phyloP scores from a whole-genome alignment of 257 asterid genomes.

The Anisodus tanguticus region DNA sequence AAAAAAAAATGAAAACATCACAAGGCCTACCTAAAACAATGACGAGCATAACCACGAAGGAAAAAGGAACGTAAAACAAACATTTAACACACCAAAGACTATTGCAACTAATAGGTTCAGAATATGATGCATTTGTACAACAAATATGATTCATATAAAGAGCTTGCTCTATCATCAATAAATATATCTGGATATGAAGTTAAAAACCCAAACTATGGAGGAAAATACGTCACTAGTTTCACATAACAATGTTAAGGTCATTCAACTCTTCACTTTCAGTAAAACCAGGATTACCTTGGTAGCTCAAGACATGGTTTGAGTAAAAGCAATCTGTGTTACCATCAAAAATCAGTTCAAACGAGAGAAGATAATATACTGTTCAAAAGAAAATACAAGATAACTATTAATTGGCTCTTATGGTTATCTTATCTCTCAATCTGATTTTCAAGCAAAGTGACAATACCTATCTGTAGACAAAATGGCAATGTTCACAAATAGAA shows the following conservation, averaged over 20 bases:
- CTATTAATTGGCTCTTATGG: not conserved
- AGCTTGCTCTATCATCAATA: not conserved
- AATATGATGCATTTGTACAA: not conserved
- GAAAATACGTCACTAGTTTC: not conserved
- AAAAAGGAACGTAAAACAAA: not conserved
- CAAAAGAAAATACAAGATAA: not conserved
- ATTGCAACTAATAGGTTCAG: not conserved
- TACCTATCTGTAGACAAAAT: not conserved
- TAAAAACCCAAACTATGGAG: not conserved
- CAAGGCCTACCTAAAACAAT: not conserved
- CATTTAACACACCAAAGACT: slow-evolving; percentile 1
- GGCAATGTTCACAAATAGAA: slow-evolving; percentile 9
- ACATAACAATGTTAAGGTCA: not conserved
- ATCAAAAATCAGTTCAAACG: not conserved
- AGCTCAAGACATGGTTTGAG: not conserved
- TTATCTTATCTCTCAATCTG: not conserved
- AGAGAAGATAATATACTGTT: not conserved
- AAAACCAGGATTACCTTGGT: slow-evolving; percentile 23
- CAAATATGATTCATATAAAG: slow-evolving; percentile 20
- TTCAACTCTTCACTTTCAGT: not conserved
- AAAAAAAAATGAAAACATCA: not conserved
- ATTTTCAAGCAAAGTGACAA: not conserved
- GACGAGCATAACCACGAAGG: not conserved
- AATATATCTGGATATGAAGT: not conserved
- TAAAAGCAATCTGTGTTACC: not conserved